phyloP scores from a whole-genome alignment of 2,329 filamentous ascomycete genomes.

The Alternaria consortialis region DNA sequence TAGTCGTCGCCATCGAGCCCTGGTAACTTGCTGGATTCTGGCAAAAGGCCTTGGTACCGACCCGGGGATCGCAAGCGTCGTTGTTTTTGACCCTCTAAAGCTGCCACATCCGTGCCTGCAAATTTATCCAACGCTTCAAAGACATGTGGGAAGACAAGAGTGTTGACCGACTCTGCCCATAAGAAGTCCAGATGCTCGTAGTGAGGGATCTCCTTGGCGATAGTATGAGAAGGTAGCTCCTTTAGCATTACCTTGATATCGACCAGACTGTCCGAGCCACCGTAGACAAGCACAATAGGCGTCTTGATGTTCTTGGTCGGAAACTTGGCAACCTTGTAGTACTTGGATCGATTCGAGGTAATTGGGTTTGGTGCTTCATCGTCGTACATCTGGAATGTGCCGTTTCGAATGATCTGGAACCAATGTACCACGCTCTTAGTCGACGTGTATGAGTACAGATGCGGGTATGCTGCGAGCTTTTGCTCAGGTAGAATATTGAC shows the following conservation, averaged over 20 bases:
- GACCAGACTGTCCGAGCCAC: constrained; percentile 90
- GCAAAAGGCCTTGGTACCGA: constrained; percentile 38
- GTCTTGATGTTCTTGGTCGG: constrained; percentile 97
- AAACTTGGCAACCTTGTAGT: constrained; percentile 96
- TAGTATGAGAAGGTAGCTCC: constrained; percentile 84
- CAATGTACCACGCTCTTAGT: constrained; percentile 98
- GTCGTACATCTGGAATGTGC: constrained; percentile 98
- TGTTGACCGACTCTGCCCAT: constrained; percentile 87
- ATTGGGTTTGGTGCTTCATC: constrained; percentile 87
- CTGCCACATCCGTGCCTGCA: constrained; percentile 31
- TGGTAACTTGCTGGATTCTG: constrained; percentile 31
- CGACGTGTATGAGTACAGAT: constrained; percentile 95
- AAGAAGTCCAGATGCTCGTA: constrained; percentile 98
- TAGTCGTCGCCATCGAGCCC: constrained; percentile 34
- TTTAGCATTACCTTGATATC: constrained; percentile 93
- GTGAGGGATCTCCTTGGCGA: constrained; percentile 85
- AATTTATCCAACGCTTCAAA: constrained; percentile 85
- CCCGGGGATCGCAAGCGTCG: constrained; percentile 41
- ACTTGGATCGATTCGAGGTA: constrained; percentile 75
- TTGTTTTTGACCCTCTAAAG: constrained; percentile 25
- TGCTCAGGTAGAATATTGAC: constrained; percentile 85
- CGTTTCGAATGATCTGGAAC: constrained; percentile 98
- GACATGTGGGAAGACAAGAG: constrained; percentile 87
- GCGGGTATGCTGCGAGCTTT: constrained; percentile 93
- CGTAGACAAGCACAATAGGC: constrained; percentile 91